A percentile compares a stretch with the other conserved stretches of the same genome.
These are phyloP conservation scores for Aspergillus saccharolyticus DNA, from an alignment of 495 filamentous ascomycete genomes.

Conservation along the genomic window DNA sequence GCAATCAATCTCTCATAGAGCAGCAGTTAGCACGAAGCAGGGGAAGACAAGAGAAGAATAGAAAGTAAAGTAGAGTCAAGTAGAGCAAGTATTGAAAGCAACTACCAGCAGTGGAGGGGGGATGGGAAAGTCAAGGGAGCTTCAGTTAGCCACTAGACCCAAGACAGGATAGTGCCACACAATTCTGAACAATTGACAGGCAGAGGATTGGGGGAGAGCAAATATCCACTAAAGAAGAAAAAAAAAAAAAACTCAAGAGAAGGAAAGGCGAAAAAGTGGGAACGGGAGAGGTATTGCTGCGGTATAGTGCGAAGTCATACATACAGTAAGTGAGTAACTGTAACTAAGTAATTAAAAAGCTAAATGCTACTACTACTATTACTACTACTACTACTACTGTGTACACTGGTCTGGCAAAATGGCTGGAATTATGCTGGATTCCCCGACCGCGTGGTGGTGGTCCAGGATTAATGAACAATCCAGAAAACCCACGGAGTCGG, in stretches of 20 bases:
- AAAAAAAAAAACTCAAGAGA: slow-evolving; percentile 9
- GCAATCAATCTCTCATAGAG: slow-evolving; percentile 3
- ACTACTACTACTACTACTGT: too few relatives aligned
- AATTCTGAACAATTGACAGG: slow-evolving; percentile 5
- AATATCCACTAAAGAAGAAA: slow-evolving; percentile 7
- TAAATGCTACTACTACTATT: too few relatives aligned
- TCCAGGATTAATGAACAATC: slow-evolving; percentile 7
- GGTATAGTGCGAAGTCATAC: neutral
- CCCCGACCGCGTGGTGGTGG: slow-evolving; percentile 5
- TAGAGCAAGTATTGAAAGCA: neutral
- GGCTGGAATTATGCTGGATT: neutral
- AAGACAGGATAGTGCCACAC: neutral
- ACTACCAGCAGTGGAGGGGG: neutral
- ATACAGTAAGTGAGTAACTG: neutral
- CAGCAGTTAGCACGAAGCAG: slow-evolving; percentile 2
- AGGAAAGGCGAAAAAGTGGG: slow-evolving; percentile 13
- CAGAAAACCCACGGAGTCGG: neutral
- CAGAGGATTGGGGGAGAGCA: slow-evolving; percentile 4
- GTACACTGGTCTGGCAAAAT: slow-evolving; percentile 1
- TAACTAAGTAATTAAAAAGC: neutral
- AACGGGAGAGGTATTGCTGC: neutral
- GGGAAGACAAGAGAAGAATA: neutral
- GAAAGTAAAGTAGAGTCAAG: neutral
- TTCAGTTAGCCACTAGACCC: neutral
- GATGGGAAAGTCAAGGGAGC: neutral